Percentiles rank a stretch among this genome's conserved stretches.
Evolutionary conservation across 305 asterid species (phyloP).

Genomic region (Solanum aculeatissimum): DNA sequence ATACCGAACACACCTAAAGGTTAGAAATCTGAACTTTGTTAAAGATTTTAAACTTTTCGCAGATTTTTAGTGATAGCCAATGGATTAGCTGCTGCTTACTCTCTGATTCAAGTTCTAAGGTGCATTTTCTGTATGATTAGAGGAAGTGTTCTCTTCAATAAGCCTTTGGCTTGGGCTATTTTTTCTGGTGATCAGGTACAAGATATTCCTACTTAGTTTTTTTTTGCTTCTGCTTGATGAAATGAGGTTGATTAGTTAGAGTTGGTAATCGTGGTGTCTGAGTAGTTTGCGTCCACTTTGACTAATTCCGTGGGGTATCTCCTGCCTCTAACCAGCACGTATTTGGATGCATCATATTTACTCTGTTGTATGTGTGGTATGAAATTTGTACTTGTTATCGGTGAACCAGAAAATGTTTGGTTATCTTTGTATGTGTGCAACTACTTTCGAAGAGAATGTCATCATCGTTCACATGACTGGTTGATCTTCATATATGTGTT

Average conservation of each 20-base stretch:
- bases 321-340: too few relatives aligned
- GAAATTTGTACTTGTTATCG: too few relatives aligned
- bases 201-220: background rate
- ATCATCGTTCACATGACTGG: too few relatives aligned
- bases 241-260: background rate
- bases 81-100: constrained; percentile 83
- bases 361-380: too few relatives aligned
- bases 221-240: background rate
- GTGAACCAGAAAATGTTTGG: too few relatives aligned
- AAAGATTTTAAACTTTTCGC: background rate
- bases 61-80: constrained; percentile 74
- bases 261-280: too few relatives aligned
- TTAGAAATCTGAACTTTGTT: background rate
- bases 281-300: too few relatives aligned
- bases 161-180: constrained; percentile 87
- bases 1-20: background rate
- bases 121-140: constrained; percentile 62
- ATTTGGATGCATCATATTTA: too few relatives aligned
- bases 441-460: too few relatives aligned
- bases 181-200: constrained; percentile 95
- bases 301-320: too few relatives aligned
- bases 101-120: constrained; percentile 63
- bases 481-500: background rate
- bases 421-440: too few relatives aligned
- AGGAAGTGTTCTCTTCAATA: constrained; percentile 73